Evolutionary conservation across 768 basidiomycete species (phyloP).

Genomic region (Amyloporia xantha): DNA sequence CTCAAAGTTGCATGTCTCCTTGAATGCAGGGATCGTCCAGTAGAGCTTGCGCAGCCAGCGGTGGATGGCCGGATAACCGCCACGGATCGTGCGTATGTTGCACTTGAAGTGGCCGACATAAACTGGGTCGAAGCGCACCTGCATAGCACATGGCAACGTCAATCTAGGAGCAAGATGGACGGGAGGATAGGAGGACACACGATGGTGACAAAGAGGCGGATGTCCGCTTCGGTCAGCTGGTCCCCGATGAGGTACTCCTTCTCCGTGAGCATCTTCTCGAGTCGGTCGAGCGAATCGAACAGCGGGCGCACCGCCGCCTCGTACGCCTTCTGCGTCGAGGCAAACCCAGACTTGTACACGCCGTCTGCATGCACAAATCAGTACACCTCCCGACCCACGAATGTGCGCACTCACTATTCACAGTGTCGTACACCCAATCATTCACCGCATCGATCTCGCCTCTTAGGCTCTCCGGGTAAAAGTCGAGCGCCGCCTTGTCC

Average conservation of each 20-base stretch:
- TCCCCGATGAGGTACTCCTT: slow-evolving; percentile 82
- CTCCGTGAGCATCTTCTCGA: slow-evolving; percentile 70
- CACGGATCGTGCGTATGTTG: slow-evolving; percentile 78
- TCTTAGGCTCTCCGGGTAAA: slow-evolving; percentile 71
- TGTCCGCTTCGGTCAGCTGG: slow-evolving; percentile 75
- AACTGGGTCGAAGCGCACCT: slow-evolving; percentile 87
- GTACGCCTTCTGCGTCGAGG: slow-evolving; percentile 75
- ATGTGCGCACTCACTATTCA: slow-evolving; percentile 62
- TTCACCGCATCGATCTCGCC: slow-evolving; percentile 80
- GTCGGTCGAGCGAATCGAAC: slow-evolving; percentile 72
- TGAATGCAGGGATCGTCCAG: slow-evolving; percentile 88
- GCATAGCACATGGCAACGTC: background rate
- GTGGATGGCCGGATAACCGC: slow-evolving; percentile 83
- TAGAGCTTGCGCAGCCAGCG: slow-evolving; percentile 84
- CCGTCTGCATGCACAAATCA: slow-evolving; percentile 43
- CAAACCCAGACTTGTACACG: slow-evolving; percentile 89
- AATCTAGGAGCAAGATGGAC: background rate
- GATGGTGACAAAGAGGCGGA: slow-evolving; percentile 90
- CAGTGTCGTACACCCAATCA: slow-evolving; percentile 77
- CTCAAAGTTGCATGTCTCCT: slow-evolving; percentile 78
- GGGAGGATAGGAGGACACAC: slow-evolving; percentile 34
- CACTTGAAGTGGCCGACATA: slow-evolving; percentile 95
- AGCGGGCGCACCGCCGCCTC: slow-evolving; percentile 65
- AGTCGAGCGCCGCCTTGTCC: slow-evolving; percentile 59
- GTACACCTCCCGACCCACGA: background rate